Conservation (phyloP, 352 stramenopile species). For the Paralagenidium karlingii region DNA sequence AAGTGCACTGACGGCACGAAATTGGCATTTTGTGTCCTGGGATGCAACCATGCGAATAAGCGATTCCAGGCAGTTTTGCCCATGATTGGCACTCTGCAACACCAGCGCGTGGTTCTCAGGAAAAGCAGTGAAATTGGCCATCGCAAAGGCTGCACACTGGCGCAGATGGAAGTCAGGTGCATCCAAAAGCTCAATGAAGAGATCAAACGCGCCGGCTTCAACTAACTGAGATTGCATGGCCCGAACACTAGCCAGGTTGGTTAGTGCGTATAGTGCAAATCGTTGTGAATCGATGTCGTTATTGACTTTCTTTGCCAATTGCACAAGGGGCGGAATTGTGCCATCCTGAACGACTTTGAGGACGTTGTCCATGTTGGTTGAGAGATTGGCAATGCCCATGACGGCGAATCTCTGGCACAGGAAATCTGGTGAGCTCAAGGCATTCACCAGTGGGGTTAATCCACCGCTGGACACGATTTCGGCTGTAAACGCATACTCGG, state of each 20-base stretch:
- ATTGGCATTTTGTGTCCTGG: constrained; percentile 75
- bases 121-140: constrained; percentile 92
- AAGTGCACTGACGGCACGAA: constrained; percentile 82
- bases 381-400: constrained; percentile 94
- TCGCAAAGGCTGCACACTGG: constrained; percentile 83
- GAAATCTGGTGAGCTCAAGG: constrained; percentile 85
- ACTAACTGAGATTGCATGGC: constrained; percentile 78
- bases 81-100: constrained; percentile 13
- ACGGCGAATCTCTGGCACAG: constrained; percentile 89
- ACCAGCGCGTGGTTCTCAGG: constrained; percentile 82
- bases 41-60: constrained; percentile 42
- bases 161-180: constrained; percentile 76
- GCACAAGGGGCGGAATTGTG: constrained; percentile 77
- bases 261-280: constrained; percentile 88
- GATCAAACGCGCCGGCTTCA: constrained; percentile 47
- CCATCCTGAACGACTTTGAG: constrained; percentile 86
- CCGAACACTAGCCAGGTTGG: constrained; percentile 85
- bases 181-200: constrained; percentile 62
- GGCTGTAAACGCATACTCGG: constrained; percentile 88
- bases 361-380: constrained; percentile 85
- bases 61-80: constrained; percentile 26
- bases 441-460: constrained; percentile 78
- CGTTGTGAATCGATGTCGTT: constrained; percentile 86
- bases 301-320: constrained; percentile 73
- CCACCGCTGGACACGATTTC: constrained; percentile 87